Evolutionary conservation across 768 basidiomycete genomes (phyloP).

Genomic region (Podaxis pistillaris): DNA sequence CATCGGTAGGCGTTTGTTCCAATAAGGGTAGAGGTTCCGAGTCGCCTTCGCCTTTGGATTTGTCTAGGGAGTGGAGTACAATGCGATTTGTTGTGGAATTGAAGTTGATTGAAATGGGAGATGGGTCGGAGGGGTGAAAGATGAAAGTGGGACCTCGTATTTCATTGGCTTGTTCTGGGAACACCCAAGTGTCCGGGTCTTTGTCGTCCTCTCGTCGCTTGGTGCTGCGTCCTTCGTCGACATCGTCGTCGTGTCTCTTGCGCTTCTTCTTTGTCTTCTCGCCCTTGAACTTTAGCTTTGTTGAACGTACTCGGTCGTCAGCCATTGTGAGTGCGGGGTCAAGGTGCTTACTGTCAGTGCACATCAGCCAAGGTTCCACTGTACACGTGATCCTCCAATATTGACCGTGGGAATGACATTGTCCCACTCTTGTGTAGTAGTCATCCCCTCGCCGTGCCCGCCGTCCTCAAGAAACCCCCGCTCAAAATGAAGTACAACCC

Average conservation of each 20-base stretch:
- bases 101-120: conserved; percentile 73
- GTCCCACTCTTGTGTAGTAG: not conserved
- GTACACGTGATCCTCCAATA: conserved; percentile 29
- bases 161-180: conserved; percentile 67
- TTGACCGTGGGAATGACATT: conserved; percentile 35
- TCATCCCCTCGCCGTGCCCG: conserved; percentile 45
- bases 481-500: conserved; percentile 78
- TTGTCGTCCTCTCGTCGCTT: conserved; percentile 58
- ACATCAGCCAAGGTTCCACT: conserved; percentile 23
- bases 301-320: conserved; percentile 55
- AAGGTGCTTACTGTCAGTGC: not conserved
- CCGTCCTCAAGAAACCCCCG: conserved; percentile 56
- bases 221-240: conserved; percentile 43
- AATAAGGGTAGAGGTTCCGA: conserved; percentile 45
- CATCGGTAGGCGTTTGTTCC: conserved; percentile 73
- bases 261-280: conserved; percentile 85
- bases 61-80: conserved; percentile 62
- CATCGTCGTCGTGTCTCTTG: conserved; percentile 59
- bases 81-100: conserved; percentile 75
- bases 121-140: conserved; percentile 77
- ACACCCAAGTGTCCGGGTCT: conserved; percentile 76
- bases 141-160: conserved; percentile 89
- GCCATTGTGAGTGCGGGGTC: conserved; percentile 23
- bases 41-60: conserved; percentile 50
- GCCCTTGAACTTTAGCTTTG: conserved; percentile 86